phyloP scores from a whole-genome alignment of 257 asterid genomes.

The Nemophila menziesii region DNA sequence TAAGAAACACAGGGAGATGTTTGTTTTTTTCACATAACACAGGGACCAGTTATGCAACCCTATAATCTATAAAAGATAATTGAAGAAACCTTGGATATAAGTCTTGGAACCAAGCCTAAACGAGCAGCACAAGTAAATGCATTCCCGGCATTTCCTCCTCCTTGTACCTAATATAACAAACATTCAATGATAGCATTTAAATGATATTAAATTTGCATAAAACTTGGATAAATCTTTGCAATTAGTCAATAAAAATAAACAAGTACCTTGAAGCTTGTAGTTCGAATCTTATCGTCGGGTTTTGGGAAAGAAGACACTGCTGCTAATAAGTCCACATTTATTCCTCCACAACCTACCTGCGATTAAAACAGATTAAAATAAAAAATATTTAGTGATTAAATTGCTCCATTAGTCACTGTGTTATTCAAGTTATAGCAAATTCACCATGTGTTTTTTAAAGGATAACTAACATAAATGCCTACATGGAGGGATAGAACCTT shows the following conservation, averaged over 20 bases:
- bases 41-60: not conserved
- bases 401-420: too few species aligned
- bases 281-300: conserved; percentile 86
- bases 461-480: too few species aligned
- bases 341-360: conserved; percentile 78
- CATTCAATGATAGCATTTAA: not conserved
- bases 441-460: too few species aligned
- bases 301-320: conserved; percentile 81
- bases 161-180: conserved; percentile 42
- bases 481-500: too few species aligned
- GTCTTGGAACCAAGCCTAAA: conserved; percentile 63
- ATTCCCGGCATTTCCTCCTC: conserved; percentile 94
- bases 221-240: too few species aligned
- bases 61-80: not conserved
- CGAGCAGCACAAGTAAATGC: conserved; percentile 89
- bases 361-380: too few species aligned
- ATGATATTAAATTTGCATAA: not conserved
- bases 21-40: not conserved
- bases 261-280: conserved; percentile 63
- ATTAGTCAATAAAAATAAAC: not conserved
- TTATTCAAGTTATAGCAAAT: too few species aligned
- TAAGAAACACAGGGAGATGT: not conserved
- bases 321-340: conserved; percentile 58
- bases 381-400: too few species aligned
- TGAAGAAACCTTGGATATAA: conserved; percentile 63